These are phyloP conservation scores for Candida pseudofarinosa DNA, from an alignment of 805 yeast genomes.

Conservation along the genomic window DNA sequence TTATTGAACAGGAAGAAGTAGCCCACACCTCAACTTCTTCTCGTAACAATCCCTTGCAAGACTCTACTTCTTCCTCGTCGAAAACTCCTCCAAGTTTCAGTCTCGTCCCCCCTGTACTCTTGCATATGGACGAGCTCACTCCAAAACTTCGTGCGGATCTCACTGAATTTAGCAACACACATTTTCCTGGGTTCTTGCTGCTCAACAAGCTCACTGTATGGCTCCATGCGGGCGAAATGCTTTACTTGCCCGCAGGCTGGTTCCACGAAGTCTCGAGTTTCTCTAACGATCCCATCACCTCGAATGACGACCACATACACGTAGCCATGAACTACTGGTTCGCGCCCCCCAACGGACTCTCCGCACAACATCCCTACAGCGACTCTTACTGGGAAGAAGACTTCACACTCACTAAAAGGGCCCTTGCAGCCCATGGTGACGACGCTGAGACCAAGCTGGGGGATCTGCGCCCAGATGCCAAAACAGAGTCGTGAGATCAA, in stretches of 20 bases:
- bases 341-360: conserved; percentile 51
- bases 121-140: conserved; percentile 54
- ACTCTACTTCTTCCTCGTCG: conserved; percentile 2
- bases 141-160: conserved; percentile 26
- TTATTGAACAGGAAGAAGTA: neutral
- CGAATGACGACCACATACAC: conserved; percentile 34
- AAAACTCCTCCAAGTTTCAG: conserved; percentile 64
- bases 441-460: no score
- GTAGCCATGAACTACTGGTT: conserved; percentile 75
- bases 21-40: no score
- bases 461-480: no score
- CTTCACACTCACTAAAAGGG: conserved; percentile 39
- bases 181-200: conserved; percentile 47
- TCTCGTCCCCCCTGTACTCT: conserved; percentile 55
- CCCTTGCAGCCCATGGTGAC: conserved; percentile 16
- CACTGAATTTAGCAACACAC: conserved; percentile 28
- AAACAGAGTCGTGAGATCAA: no score
- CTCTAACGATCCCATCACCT: conserved; percentile 28
- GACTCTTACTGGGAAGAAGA: conserved; percentile 55
- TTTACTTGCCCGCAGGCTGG: conserved; percentile 76
- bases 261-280: conserved; percentile 75
- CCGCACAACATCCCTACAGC: conserved; percentile 33
- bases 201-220: conserved; percentile 43
- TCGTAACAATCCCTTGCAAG: neutral
- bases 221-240: conserved; percentile 60